A percentile compares a stretch with the other conserved stretches of the same genome.
These are phyloP conservation scores for Bidens hawaiensis DNA, from an alignment of 140 eudicot genomes.

Conservation along the genomic window DNA sequence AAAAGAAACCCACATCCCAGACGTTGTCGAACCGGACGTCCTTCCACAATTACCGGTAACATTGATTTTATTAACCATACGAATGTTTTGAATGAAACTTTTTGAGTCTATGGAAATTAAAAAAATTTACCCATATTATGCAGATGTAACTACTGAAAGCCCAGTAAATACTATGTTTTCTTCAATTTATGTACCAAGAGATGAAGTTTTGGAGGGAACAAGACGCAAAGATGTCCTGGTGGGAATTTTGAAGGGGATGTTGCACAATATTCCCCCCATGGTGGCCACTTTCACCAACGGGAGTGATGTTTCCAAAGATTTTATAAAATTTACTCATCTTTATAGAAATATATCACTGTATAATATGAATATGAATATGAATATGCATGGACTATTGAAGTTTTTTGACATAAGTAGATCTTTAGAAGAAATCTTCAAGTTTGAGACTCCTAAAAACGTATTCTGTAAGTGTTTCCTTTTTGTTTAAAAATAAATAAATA, in stretches of 20 bases:
- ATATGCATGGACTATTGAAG: slow-evolving; percentile 2
- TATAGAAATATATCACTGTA: slow-evolving; percentile 21
- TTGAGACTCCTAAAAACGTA: slow-evolving; percentile 49
- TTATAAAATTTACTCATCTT: slow-evolving; percentile 19
- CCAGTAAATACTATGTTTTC: slow-evolving; percentile 27
- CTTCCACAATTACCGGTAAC: slow-evolving; percentile 48
- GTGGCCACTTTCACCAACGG: slow-evolving; percentile 17
- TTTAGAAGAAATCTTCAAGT: slow-evolving; percentile 62
- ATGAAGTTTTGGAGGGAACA: slow-evolving; percentile 59
- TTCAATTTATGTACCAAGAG: slow-evolving; percentile 77
- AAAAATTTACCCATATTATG: background rate
- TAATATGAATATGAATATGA: background rate
- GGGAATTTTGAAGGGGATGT: slow-evolving; percentile 24
- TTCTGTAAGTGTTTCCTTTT: slow-evolving; percentile 46
- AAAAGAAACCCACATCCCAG: slow-evolving; percentile 63
- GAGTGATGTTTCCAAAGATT: slow-evolving; percentile 14
- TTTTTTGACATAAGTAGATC: slow-evolving; percentile 34
- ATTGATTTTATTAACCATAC: too few relatives aligned
- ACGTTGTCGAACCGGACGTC: slow-evolving; percentile 84
- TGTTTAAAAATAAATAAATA: too few relatives aligned
- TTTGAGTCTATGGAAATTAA: too few relatives aligned
- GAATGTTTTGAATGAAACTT: too few relatives aligned
- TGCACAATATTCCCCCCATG: slow-evolving; percentile 34
- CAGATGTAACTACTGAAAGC: slow-evolving; percentile 46
- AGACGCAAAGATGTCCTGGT: slow-evolving; percentile 21